Conservation (phyloP, 441 rosid genomes). For the Gossypium davidsonii region DNA sequence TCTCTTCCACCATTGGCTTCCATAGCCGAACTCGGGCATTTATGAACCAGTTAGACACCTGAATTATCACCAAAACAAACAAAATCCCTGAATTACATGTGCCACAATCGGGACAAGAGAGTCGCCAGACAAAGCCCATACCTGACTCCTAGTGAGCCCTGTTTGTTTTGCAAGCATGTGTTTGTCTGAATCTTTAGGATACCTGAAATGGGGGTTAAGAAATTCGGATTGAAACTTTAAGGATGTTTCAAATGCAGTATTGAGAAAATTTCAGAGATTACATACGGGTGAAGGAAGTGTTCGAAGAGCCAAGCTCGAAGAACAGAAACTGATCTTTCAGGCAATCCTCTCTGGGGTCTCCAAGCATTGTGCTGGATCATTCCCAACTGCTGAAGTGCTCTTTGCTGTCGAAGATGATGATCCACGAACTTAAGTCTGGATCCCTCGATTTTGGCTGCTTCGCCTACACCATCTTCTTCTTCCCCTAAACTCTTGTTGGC, state of each 20-base stretch:
- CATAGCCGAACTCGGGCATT: slow-evolving; percentile 74
- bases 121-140: slow-evolving; percentile 8
- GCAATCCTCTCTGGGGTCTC: slow-evolving; percentile 77
- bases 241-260: no score
- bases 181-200: slow-evolving; percentile 74
- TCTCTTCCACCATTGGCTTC: slow-evolving; percentile 85
- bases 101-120: no score
- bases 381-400: slow-evolving; percentile 81
- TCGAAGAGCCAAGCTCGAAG: slow-evolving; percentile 82
- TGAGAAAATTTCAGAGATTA: not conserved
- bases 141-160: slow-evolving; percentile 74
- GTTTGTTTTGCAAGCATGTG: slow-evolving; percentile 67
- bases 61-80: not conserved
- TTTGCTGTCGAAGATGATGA: slow-evolving; percentile 86
- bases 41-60: slow-evolving; percentile 78
- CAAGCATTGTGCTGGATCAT: slow-evolving; percentile 95
- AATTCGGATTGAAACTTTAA: not conserved
- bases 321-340: slow-evolving; percentile 63
- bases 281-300: slow-evolving; percentile 76
- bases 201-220: slow-evolving; percentile 30
- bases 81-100: not conserved
- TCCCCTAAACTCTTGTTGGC: slow-evolving; percentile 79
- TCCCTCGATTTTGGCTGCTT: slow-evolving; percentile 41
- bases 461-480: slow-evolving; percentile 51
- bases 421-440: slow-evolving; percentile 74